Evolutionary conservation across 257 asterid genomes (phyloP).

Genomic region (Solanum tarapatanum): DNA sequence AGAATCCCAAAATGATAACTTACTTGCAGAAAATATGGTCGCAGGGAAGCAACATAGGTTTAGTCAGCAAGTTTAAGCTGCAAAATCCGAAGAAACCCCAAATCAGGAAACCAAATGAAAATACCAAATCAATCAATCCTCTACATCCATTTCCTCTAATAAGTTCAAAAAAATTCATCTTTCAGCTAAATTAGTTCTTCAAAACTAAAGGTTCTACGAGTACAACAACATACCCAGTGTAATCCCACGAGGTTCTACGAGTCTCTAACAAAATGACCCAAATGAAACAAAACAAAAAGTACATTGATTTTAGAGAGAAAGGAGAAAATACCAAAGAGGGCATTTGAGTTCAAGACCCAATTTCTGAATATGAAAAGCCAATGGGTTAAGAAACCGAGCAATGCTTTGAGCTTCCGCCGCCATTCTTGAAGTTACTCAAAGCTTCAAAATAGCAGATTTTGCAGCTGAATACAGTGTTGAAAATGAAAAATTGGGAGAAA

Average conservation of each 20-base stretch:
- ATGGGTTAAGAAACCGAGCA: slow-evolving; percentile 38
- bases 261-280: background rate
- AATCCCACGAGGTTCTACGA: background rate
- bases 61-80: slow-evolving; percentile 62
- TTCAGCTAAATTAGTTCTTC: background rate
- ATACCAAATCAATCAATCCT: background rate
- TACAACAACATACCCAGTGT: background rate
- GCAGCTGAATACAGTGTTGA: background rate
- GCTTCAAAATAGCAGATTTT: background rate
- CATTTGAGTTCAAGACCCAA: slow-evolving; percentile 84
- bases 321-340: slow-evolving; percentile 46
- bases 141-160: background rate
- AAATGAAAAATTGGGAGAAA: background rate
- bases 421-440: background rate
- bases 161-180: background rate
- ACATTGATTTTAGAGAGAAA: background rate
- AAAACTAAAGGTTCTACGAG: background rate
- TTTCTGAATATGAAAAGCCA: slow-evolving; percentile 65
- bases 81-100: background rate
- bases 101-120: background rate
- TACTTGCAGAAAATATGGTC: slow-evolving; percentile 83
- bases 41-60: slow-evolving; percentile 79
- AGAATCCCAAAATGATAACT: slow-evolving; percentile 5
- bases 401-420: background rate
- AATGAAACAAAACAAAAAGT: background rate